Evolutionary conservation across 441 rosid genomes (phyloP).

Genomic region (Cnidoscolus chayamansa): DNA sequence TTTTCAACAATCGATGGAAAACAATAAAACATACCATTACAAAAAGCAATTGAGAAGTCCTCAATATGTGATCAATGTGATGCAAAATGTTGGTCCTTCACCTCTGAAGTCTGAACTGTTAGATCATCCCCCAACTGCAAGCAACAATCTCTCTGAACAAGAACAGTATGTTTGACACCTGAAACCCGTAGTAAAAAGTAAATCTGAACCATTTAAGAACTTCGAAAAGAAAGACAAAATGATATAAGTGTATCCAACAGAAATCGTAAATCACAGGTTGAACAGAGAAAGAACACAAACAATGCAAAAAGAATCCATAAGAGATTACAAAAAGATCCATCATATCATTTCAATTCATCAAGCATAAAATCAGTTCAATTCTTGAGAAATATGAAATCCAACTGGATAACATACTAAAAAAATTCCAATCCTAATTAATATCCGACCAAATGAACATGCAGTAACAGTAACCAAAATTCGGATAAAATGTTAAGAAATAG

Average conservation of each 20-base stretch:
- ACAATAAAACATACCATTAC: constrained; percentile 5
- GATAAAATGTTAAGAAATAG: not conserved
- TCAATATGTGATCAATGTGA: not conserved
- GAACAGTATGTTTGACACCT: constrained; percentile 9
- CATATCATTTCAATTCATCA: not conserved
- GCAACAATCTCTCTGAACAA: not conserved
- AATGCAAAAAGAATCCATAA: not conserved
- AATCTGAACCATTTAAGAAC: not conserved
- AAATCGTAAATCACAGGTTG: not conserved
- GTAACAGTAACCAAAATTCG: not conserved
- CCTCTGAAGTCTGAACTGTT: not conserved
- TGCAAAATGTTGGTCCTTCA: not conserved
- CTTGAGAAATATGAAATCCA: not conserved
- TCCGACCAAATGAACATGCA: not conserved
- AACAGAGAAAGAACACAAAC: not conserved
- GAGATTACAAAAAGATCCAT: not conserved
- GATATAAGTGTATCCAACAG: not conserved
- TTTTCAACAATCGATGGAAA: not conserved
- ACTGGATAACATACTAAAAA: not conserved
- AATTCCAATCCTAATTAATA: not conserved
- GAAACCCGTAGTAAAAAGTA: constrained; percentile 8
- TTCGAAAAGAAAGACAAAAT: not conserved
- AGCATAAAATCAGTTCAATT: not conserved
- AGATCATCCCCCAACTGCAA: not conserved
- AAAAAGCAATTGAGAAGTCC: not conserved